Evolutionary conservation across 2,329 filamentous ascomycete species (phyloP), one percentile per base, ranked within the genome.

Genomic region (Dothideomycetidae sp.): DNA sequence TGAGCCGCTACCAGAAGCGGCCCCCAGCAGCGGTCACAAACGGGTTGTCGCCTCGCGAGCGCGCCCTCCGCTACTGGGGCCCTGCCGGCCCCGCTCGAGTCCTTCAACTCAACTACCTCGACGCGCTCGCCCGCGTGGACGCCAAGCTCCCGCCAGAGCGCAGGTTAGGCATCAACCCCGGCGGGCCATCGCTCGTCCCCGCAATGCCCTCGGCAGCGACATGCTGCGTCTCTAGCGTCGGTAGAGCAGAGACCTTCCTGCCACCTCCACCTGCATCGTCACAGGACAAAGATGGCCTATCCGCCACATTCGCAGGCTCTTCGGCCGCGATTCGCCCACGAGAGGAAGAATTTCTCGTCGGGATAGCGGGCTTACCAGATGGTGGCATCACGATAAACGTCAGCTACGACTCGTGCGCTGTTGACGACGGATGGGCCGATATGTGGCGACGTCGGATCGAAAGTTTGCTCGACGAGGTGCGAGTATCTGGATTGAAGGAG

Each of bases 281-380:
- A 7, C 7, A 26, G 42, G 11, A 35, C 18, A 16, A n/a, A 31
- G 18, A 18, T 42, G 23, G 29, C 23, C 3, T 44, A 44, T n/a
- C 41, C 5, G 62, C 55, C 2, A 59, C 64, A 42, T 64, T 55
- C 33, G 45, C 53, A 4, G 42, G 47, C 3, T 31, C 61, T 23
- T 52, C 46, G 13, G 54, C 59, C 35, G 56, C 54, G 9, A 63
- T 67, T 5, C 47, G 63, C 21, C 60, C 62, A 2, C 48, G 64
- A 17, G 62, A 65, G 5, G 54, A 58, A 3, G 63, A 67, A 47
- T 67, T 66, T 39, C 39, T 67, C 39, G 48, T 65, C 1, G 62
- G 60, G 0, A 59, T 60, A 26, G 7, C 21, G 21, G 56, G 48
- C 17, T 59, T 60, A 0, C 45, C 47, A 13, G 50, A 52, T 26